A percentile compares a stretch with the other conserved stretches of the same genome.
These are phyloP conservation scores for Cadophora luteo-olivacea DNA, from an alignment of 2,329 filamentous ascomycete species.

Conservation along the genomic window DNA sequence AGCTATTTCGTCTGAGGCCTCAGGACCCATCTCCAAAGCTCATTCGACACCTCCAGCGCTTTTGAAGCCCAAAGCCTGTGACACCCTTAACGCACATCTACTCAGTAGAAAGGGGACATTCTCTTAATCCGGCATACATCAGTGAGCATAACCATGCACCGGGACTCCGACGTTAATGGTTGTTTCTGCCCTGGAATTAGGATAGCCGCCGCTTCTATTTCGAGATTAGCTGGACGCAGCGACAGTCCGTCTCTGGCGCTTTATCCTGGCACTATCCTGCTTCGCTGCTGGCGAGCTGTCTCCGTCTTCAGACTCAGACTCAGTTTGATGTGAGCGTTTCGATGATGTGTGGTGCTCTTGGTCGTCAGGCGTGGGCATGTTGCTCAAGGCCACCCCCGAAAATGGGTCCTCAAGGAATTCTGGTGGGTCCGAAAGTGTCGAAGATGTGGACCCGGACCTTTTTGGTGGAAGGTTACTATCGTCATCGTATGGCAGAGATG, in stretches of 20 bases:
- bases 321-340: not conserved
- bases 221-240: conserved; percentile 17
- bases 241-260: not conserved
- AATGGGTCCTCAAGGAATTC: not conserved
- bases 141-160: no score
- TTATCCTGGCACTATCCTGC: not conserved
- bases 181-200: no score
- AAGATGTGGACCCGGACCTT: not conserved
- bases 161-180: no score
- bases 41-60: no score
- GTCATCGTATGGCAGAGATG: not conserved
- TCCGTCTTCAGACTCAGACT: not conserved
- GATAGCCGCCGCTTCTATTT: conserved; percentile 20
- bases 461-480: not conserved
- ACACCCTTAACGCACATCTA: no score
- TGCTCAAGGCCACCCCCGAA: not conserved
- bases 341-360: not conserved
- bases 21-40: no score
- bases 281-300: not conserved
- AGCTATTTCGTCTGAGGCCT: no score
- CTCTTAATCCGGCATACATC: no score
- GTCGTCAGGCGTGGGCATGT: not conserved
- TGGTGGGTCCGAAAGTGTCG: not conserved
- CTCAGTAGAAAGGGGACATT: no score
- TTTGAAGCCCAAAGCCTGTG: no score